These are phyloP conservation scores for Neurospora discreta DNA, from an alignment of 495 filamentous ascomycete species.

Conservation along the genomic window DNA sequence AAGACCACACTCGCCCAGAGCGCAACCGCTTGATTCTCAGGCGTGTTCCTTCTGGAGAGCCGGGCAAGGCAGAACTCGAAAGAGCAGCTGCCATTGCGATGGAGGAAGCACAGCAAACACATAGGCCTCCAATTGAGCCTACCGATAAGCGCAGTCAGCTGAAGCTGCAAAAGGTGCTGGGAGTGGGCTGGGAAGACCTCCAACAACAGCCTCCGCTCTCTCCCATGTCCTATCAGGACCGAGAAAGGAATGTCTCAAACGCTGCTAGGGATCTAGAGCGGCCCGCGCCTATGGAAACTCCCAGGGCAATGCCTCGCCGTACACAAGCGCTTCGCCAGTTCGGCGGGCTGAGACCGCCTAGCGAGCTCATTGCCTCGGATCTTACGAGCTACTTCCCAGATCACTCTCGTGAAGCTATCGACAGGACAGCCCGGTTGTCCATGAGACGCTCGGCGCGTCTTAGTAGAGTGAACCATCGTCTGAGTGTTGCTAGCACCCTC, in stretches of 20 bases:
- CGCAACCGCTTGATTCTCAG: conserved; percentile 82
- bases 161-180: conserved; percentile 75
- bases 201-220: conserved; percentile 66
- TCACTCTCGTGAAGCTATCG: conserved; percentile 83
- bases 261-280: conserved; percentile 48
- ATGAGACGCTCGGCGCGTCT: conserved; percentile 79
- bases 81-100: conserved; percentile 72
- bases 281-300: conserved; percentile 36
- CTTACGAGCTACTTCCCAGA: conserved; percentile 95
- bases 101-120: conserved; percentile 70
- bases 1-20: conserved; percentile 61
- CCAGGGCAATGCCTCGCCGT: conserved; percentile 43
- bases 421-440: conserved; percentile 83
- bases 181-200: conserved; percentile 68
- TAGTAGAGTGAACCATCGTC: conserved; percentile 79
- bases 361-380: conserved; percentile 94
- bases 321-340: conserved; percentile 55
- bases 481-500: conserved; percentile 88
- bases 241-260: conserved; percentile 53
- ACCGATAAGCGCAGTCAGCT: conserved; percentile 54
- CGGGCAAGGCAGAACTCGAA: conserved; percentile 66
- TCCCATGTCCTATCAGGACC: conserved; percentile 54
- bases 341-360: conserved; percentile 85
- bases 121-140: conserved; percentile 49
- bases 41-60: conserved; percentile 78